These are phyloP conservation scores for Epichloe bromicola DNA, from an alignment of 2,329 filamentous ascomycete genomes.

Conservation along the genomic window DNA sequence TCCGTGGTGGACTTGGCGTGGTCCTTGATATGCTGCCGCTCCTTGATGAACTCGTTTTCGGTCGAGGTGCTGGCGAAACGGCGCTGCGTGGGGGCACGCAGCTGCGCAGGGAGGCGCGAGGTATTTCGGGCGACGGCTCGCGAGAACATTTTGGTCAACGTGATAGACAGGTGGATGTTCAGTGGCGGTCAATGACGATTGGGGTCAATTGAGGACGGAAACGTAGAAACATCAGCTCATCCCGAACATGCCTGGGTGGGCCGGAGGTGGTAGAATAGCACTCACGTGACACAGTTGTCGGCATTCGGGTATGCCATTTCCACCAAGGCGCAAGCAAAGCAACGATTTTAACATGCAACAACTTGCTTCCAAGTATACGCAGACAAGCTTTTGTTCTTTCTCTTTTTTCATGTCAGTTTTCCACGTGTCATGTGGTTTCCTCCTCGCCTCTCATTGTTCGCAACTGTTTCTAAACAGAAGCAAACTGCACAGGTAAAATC, in stretches of 20 bases:
- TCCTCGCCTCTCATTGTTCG: not conserved
- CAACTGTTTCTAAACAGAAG: not conserved
- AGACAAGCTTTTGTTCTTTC: too few species aligned
- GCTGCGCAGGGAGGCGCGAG: slow-evolving; percentile 49
- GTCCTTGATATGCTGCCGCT: slow-evolving; percentile 80
- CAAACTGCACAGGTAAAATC: not conserved
- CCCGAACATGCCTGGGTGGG: not conserved
- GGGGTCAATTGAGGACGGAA: slow-evolving; percentile 12
- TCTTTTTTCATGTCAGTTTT: too few species aligned
- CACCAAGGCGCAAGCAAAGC: too few species aligned
- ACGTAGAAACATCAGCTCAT: not conserved
- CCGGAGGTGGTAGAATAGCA: not conserved
- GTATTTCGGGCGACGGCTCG: slow-evolving; percentile 47
- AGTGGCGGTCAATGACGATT: not conserved
- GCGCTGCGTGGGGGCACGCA: slow-evolving; percentile 51
- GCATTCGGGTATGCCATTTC: not conserved
- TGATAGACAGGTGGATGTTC: not conserved
- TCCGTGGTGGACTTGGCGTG: slow-evolving; percentile 78
- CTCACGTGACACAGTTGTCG: not conserved
- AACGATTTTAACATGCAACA: too few species aligned
- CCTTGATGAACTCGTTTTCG: slow-evolving; percentile 88
- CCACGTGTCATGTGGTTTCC: too few species aligned
- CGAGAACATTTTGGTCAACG: slow-evolving; percentile 42
- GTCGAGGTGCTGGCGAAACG: slow-evolving; percentile 58
- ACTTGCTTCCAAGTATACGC: too few species aligned